Evolutionary conservation across 495 filamentous ascomycete species (phyloP).

Genomic region (Hypoxylon crocopeplum): DNA sequence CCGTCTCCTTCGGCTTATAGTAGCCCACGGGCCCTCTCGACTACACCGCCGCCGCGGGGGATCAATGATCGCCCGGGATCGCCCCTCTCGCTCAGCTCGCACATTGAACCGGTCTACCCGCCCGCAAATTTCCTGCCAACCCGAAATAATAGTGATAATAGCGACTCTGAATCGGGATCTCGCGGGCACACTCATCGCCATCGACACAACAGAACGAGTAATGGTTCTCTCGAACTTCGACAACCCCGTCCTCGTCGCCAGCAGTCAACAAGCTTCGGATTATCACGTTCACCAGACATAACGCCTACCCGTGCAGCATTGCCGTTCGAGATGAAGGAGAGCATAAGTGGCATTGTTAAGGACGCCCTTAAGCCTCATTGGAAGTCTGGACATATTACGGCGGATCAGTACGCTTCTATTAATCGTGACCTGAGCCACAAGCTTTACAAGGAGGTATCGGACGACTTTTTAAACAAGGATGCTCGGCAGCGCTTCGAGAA

Average conservation of each 20-base stretch:
- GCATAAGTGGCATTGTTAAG: slow-evolving; percentile 81
- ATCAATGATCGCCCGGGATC: slow-evolving; percentile 68
- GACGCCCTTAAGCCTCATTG: slow-evolving; percentile 77
- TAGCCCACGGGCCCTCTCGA: slow-evolving; percentile 72
- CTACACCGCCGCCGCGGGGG: slow-evolving; percentile 72
- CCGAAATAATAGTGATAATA: slow-evolving; percentile 50
- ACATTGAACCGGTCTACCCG: slow-evolving; percentile 66
- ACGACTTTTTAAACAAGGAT: slow-evolving; percentile 59
- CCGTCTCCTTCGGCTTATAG: slow-evolving; percentile 70
- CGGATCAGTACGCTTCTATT: slow-evolving; percentile 86
- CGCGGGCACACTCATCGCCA: slow-evolving; percentile 22
- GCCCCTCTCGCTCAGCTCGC: slow-evolving; percentile 71
- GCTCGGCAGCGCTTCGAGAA: slow-evolving; percentile 69
- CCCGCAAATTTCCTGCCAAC: slow-evolving; percentile 67
- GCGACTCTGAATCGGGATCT: slow-evolving; percentile 52
- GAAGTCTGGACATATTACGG: slow-evolving; percentile 71
- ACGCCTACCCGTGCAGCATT: slow-evolving; percentile 64
- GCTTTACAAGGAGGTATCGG: slow-evolving; percentile 81
- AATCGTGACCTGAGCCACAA: slow-evolving; percentile 82
- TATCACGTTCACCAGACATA: slow-evolving; percentile 58
- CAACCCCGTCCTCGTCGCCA: slow-evolving; percentile 58
- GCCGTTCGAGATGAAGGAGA: slow-evolving; percentile 76
- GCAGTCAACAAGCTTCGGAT: slow-evolving; percentile 35
- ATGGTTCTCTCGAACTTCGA: slow-evolving; percentile 48
- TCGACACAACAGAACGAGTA: slow-evolving; percentile 2